phyloP scores from a whole-genome alignment of 192 early-diverging fungal species.

The Dissophora globulifera region DNA sequence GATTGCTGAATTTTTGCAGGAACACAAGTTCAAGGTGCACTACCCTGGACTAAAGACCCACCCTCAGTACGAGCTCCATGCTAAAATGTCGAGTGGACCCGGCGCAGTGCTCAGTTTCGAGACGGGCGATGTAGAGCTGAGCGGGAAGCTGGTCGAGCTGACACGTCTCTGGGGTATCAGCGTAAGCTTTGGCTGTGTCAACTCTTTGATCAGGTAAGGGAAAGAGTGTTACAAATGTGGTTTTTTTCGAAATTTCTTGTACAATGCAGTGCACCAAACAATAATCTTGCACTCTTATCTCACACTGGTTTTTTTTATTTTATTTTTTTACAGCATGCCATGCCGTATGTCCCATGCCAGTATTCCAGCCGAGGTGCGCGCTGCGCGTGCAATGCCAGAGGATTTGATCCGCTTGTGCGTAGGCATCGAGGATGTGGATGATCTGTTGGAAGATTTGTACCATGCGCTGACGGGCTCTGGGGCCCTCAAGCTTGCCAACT shows the following conservation, averaged over 20 bases:
- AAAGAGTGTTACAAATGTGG: too few relatives aligned
- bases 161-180: constrained; percentile 90
- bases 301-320: too few relatives aligned
- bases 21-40: constrained; percentile 84
- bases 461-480: constrained; percentile 75
- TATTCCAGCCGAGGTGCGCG: constrained; percentile 90
- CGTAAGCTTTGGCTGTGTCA: constrained; percentile 98
- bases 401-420: constrained; percentile 96
- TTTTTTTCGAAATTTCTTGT: too few relatives aligned
- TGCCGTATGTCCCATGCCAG: constrained; percentile 98
- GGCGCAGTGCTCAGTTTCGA: constrained; percentile 97
- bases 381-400: constrained; percentile 91
- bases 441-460: constrained; percentile 89
- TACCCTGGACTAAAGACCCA: constrained; percentile 89
- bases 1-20: constrained; percentile 86
- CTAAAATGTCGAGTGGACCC: constrained; percentile 79
- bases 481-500: constrained; percentile 52
- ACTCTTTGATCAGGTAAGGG: constrained; percentile 91
- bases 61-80: constrained; percentile 87
- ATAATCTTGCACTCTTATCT: too few relatives aligned
- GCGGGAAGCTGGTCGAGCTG: constrained; percentile 84
- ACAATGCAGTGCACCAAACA: too few relatives aligned
- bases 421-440: constrained; percentile 95
- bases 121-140: constrained; percentile 84
- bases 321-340: constrained; percentile 79